Percentiles rank a stretch among this genome's conserved stretches.
phyloP scores from a whole-genome alignment of 768 basidiomycete genomes.

The Hortiboletus flavorubellus region DNA sequence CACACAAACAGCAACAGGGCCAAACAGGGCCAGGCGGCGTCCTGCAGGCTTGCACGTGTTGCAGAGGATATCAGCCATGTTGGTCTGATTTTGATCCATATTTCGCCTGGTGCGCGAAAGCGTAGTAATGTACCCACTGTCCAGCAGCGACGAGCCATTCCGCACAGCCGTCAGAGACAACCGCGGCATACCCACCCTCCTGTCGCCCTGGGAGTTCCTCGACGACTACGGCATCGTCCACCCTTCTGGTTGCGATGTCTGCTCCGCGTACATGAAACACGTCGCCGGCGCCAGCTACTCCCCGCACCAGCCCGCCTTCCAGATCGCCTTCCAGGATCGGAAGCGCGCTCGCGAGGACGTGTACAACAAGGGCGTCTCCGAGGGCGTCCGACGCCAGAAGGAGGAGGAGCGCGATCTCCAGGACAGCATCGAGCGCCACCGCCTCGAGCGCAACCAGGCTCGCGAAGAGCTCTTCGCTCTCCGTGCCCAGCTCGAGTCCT shows the following conservation, averaged over 20 bases:
- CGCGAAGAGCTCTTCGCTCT: conserved; percentile 31
- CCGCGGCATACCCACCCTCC: conserved; percentile 32
- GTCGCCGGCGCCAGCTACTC: conserved; percentile 39
- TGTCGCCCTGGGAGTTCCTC: conserved; percentile 40
- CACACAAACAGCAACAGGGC: conserved; percentile 13
- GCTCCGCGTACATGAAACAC: conserved; percentile 39
- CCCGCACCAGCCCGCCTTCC: conserved; percentile 36
- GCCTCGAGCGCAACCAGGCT: conserved; percentile 35
- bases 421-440: conserved; percentile 34
- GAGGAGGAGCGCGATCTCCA: conserved; percentile 35
- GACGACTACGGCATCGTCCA: conserved; percentile 40
- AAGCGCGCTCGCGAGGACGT: conserved; percentile 38
- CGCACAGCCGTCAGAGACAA: conserved; percentile 28
- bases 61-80: conserved; percentile 24
- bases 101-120: background rate
- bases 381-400: conserved; percentile 41
- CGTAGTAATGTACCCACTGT: conserved; percentile 32
- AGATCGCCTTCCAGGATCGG: conserved; percentile 39
- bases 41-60: conserved; percentile 32
- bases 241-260: conserved; percentile 37
- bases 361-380: conserved; percentile 38
- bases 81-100: conserved; percentile 5
- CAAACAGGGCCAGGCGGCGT: conserved; percentile 28
- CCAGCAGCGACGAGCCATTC: conserved; percentile 31
- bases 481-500: conserved; percentile 33